These are phyloP conservation scores for Fusarium goolgardi DNA, from an alignment of 2,329 filamentous ascomycete species.

Conservation along the genomic window DNA sequence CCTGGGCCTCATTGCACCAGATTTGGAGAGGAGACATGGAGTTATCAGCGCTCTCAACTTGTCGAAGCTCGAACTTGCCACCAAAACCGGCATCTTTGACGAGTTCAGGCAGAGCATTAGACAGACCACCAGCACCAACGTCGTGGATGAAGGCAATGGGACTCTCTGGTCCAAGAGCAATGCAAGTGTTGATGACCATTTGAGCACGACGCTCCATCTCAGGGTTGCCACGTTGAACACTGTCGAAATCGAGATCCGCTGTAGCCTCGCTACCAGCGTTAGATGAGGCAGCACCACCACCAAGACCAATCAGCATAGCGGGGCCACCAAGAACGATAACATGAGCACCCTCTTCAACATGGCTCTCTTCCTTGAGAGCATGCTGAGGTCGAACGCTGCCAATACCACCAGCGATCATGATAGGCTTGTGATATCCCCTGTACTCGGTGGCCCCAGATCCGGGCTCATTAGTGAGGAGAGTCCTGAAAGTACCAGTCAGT, in stretches of 20 bases:
- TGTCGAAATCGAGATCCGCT: conserved; percentile 94
- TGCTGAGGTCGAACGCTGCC: conserved; percentile 92
- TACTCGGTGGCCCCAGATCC: conserved; percentile 69
- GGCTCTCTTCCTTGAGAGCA: conserved; percentile 82
- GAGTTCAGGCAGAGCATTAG: conserved; percentile 78
- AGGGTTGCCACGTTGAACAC: conserved; percentile 95
- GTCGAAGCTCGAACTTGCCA: conserved; percentile 92
- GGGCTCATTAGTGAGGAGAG: conserved; percentile 74
- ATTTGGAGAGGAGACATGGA: conserved; percentile 94
- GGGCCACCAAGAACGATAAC: conserved; percentile 94
- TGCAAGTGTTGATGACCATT: conserved; percentile 97
- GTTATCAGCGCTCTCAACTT: conserved; percentile 88
- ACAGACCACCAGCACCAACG: conserved; percentile 88
- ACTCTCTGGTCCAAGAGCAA: conserved; percentile 82
- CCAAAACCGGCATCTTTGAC: conserved; percentile 93
- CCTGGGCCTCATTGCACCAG: conserved; percentile 97
- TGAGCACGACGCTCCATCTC: conserved; percentile 96
- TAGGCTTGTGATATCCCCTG: conserved; percentile 96
- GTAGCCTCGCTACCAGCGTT: conserved; percentile 88
- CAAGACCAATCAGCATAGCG: conserved; percentile 96
- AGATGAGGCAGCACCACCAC: conserved; percentile 93
- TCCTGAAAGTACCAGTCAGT: conserved; percentile 90
- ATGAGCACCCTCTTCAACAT: conserved; percentile 88
- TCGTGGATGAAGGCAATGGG: conserved; percentile 98
- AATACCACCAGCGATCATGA: conserved; percentile 96